These are phyloP conservation scores for Phytophthora europaea DNA, from an alignment of 352 stramenopile species.

Conservation along the genomic window DNA sequence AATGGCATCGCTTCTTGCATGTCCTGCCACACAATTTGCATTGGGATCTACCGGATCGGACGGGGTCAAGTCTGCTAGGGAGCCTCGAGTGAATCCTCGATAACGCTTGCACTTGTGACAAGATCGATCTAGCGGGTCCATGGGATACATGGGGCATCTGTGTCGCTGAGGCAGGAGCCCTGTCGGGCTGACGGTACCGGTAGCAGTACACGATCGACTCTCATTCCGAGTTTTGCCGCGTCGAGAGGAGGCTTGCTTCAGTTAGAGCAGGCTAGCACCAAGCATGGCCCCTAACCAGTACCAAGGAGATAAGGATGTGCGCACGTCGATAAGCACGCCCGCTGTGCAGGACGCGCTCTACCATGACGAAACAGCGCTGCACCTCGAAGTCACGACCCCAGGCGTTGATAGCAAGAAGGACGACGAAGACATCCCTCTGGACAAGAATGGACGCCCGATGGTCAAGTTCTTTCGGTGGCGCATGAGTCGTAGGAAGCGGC, in stretches of 20 bases:
- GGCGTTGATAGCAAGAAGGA: conserved; percentile 29
- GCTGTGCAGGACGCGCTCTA: conserved; percentile 30
- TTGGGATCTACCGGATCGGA: background rate
- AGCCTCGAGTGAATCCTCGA: conserved; percentile 21
- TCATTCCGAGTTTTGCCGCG: conserved; percentile 23
- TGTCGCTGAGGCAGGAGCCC: background rate
- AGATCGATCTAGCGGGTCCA: conserved; percentile 14
- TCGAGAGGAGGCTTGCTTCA: conserved; percentile 3
- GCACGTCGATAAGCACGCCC: conserved; percentile 27
- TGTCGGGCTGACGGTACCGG: background rate
- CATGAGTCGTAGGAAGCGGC: conserved; percentile 55
- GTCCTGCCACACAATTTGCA: background rate
- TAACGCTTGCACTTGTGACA: conserved; percentile 22
- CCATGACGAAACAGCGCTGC: conserved; percentile 24
- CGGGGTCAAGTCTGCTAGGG: background rate
- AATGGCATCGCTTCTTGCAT: background rate
- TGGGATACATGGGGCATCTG: conserved; percentile 24
- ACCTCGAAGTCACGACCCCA: conserved; percentile 26
- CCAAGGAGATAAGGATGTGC: conserved; percentile 37
- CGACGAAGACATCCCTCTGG: conserved; percentile 20
- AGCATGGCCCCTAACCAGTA: conserved; percentile 24
- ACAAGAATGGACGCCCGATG: conserved; percentile 33
- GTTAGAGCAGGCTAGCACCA: background rate
- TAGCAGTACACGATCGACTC: background rate
- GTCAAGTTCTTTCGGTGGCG: conserved; percentile 61